A percentile compares a stretch with the other conserved stretches of the same genome.
Conservation (phyloP, 345 rosid genomes). For the Lepidium sativum region DNA sequence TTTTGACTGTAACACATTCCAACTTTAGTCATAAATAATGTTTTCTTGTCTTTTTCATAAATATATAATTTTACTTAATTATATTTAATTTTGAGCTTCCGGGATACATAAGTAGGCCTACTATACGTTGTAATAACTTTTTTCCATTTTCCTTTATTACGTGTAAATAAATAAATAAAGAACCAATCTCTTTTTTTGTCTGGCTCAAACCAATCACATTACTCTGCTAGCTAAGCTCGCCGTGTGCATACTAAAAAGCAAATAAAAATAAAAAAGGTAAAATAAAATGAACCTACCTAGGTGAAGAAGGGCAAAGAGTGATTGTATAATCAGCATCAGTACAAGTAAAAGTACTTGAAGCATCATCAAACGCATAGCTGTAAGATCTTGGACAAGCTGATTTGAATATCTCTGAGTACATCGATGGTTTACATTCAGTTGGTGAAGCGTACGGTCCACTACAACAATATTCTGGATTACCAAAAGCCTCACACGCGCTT, state of each 20-base stretch:
- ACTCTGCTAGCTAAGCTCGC: conserved; percentile 31
- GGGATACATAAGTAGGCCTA: conserved; percentile 15
- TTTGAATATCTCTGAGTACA: conserved; percentile 56
- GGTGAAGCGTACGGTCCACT: conserved; percentile 56
- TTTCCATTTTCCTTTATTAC: conserved; percentile 18
- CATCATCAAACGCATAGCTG: conserved; percentile 74
- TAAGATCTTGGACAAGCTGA: conserved; percentile 59
- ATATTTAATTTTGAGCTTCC: not conserved
- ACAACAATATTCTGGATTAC: conserved; percentile 58
- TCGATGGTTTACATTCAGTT: conserved; percentile 49
- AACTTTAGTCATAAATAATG: conserved; percentile 6
- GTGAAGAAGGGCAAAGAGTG: conserved; percentile 62
- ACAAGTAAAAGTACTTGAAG: conserved; percentile 71
- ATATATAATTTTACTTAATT: not conserved
- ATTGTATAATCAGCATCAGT: conserved; percentile 49
- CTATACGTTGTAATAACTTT: not conserved
- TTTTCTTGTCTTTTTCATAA: not conserved
- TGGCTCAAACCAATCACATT: conserved; percentile 25
- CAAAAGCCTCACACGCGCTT: conserved; percentile 78
- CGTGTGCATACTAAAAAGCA: conserved; percentile 16
- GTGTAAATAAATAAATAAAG: conserved; percentile 19
- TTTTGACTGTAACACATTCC: conserved; percentile 38
- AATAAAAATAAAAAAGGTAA: not conserved
- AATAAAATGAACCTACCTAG: conserved; percentile 36
- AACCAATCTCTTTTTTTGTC: not conserved